Conservation (phyloP, 2,329 filamentous ascomycete species). For the Penicillium sp. region DNA sequence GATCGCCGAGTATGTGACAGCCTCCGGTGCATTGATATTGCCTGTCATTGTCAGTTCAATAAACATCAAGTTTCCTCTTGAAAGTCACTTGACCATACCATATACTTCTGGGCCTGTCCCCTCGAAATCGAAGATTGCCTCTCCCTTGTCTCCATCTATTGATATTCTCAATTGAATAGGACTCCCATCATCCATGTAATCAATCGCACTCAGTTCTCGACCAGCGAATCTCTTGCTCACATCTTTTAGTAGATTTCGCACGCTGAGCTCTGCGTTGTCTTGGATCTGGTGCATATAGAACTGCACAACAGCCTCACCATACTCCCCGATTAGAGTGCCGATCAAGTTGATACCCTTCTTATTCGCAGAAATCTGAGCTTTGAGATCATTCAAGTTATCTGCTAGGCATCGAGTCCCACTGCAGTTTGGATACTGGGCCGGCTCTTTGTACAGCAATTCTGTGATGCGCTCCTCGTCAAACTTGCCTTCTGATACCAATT, state of each 20-base stretch:
- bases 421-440: constrained; percentile 69
- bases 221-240: constrained; percentile 64
- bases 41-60: constrained; percentile 34
- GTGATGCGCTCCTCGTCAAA: constrained; percentile 74
- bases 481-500: constrained; percentile 37
- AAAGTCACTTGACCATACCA: constrained; percentile 9
- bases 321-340: constrained; percentile 68
- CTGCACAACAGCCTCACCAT: constrained; percentile 67
- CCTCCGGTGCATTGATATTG: constrained; percentile 75
- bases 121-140: constrained; percentile 71
- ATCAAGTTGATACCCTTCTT: constrained; percentile 78
- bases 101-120: constrained; percentile 73
- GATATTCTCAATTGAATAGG: constrained; percentile 70
- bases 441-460: constrained; percentile 67
- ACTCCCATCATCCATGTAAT: constrained; percentile 83
- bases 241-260: constrained; percentile 66
- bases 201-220: constrained; percentile 64
- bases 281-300: constrained; percentile 80
- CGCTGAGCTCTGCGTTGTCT: constrained; percentile 70
- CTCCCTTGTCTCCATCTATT: constrained; percentile 66
- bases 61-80: background rate
- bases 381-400: constrained; percentile 80
- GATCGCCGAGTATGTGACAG: constrained; percentile 75
- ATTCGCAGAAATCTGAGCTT: constrained; percentile 79
- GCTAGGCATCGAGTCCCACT: constrained; percentile 71